Percentiles rank a stretch among this genome's conserved stretches.
These are phyloP conservation scores for Vitis hybrid DNA, from an alignment of 177 flowering plant genomes.

Conservation along the genomic window DNA sequence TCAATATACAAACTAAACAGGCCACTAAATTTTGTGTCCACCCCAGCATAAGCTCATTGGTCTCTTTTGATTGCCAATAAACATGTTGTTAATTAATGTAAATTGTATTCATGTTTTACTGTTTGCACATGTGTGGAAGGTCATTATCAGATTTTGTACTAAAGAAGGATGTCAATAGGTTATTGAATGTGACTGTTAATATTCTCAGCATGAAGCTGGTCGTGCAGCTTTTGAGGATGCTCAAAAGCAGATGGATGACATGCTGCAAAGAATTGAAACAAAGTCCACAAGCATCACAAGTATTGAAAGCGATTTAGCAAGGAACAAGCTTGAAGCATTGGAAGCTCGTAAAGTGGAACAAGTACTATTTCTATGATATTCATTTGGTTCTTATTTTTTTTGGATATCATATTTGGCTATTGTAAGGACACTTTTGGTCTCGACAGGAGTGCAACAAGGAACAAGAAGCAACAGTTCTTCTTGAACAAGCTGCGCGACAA, in stretches of 20 bases:
- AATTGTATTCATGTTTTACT: no score
- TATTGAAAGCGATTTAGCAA: slow-evolving; percentile 42
- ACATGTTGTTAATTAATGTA: no score
- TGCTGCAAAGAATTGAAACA: slow-evolving; percentile 33
- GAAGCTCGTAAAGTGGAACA: slow-evolving; percentile 80
- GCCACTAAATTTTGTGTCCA: no score
- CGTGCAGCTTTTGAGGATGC: slow-evolving; percentile 73
- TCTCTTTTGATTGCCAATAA: no score
- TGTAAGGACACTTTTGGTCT: slow-evolving; percentile 7
- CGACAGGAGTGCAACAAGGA: slow-evolving; percentile 64
- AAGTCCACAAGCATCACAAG: slow-evolving; percentile 37
- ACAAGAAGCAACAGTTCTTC: slow-evolving; percentile 69
- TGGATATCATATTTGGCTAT: neutral
- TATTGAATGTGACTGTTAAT: slow-evolving; percentile 11
- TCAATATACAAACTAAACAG: no score
- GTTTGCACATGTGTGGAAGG: neutral
- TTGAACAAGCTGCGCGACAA: slow-evolving; percentile 90
- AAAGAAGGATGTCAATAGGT: slow-evolving; percentile 1
- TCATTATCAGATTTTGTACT: neutral
- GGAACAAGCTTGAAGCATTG: slow-evolving; percentile 49
- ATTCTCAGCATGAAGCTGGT: slow-evolving; percentile 80
- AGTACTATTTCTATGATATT: slow-evolving; percentile 28
- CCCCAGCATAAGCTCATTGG: no score
- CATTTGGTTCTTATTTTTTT: neutral
- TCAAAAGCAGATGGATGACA: slow-evolving; percentile 51